These are phyloP conservation scores for Exophiala mesophila DNA, from an alignment of 2,329 filamentous ascomycete species.

Conservation along the genomic window DNA sequence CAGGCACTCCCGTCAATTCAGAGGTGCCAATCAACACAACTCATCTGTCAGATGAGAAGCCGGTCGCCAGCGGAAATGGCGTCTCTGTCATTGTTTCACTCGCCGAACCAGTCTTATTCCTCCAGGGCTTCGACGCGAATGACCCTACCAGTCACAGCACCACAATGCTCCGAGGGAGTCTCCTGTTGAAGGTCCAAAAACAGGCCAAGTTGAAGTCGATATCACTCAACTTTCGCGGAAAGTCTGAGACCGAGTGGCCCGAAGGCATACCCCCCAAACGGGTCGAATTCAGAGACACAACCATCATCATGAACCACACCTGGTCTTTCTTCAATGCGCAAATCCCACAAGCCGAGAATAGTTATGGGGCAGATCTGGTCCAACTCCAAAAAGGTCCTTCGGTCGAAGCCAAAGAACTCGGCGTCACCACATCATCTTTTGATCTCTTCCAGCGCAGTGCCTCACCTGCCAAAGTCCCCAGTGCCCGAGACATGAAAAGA, in stretches of 20 bases:
- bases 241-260: slow-evolving; percentile 89
- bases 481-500: slow-evolving; percentile 54
- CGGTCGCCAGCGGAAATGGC: slow-evolving; percentile 46
- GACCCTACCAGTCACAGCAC: slow-evolving; percentile 59
- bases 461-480: slow-evolving; percentile 37
- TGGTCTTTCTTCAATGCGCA: slow-evolving; percentile 83
- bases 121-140: slow-evolving; percentile 46
- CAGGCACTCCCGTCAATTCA: slow-evolving; percentile 17
- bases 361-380: slow-evolving; percentile 60
- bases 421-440: slow-evolving; percentile 36
- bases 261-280: slow-evolving; percentile 90
- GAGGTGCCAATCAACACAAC: slow-evolving; percentile 32
- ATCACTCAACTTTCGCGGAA: slow-evolving; percentile 78
- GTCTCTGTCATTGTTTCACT: slow-evolving; percentile 44
- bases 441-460: slow-evolving; percentile 40
- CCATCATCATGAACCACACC: slow-evolving; percentile 80
- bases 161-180: slow-evolving; percentile 76
- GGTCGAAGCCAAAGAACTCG: slow-evolving; percentile 31
- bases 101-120: slow-evolving; percentile 45
- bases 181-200: slow-evolving; percentile 79
- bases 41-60: slow-evolving; percentile 41
- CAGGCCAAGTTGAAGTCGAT: slow-evolving; percentile 90
- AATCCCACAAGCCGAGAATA: slow-evolving; percentile 54
- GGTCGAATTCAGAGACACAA: slow-evolving; percentile 74
- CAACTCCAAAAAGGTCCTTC: slow-evolving; percentile 46